Conservation (phyloP, 2,329 filamentous ascomycete genomes). For the Penicillium sp. region DNA sequence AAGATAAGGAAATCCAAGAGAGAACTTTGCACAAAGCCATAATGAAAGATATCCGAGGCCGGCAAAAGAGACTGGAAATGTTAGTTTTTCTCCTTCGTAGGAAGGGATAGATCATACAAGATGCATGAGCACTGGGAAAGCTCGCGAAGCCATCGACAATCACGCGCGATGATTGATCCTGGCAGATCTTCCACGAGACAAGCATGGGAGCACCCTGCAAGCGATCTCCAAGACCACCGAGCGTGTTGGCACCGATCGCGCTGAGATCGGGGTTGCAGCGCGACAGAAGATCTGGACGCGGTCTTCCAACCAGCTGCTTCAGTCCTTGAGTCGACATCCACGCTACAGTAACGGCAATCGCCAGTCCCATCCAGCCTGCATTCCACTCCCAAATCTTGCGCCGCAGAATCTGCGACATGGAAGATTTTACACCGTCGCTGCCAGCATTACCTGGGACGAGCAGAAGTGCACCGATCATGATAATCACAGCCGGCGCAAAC, state of each 20-base stretch:
- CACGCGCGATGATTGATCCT: conserved; percentile 51
- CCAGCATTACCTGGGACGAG: conserved; percentile 68
- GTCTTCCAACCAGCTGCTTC: conserved; percentile 67
- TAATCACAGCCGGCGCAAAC: conserved; percentile 59
- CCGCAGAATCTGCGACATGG: conserved; percentile 62
- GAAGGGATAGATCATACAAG: conserved; percentile 41
- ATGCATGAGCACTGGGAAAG: conserved; percentile 73
- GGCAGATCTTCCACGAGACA: conserved; percentile 72
- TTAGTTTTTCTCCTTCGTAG: neutral
- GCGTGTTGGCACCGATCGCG: conserved; percentile 54
- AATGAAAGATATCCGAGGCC: conserved; percentile 81
- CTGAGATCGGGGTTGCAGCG: conserved; percentile 70
- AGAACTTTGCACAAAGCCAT: conserved; percentile 64
- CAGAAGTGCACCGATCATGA: conserved; percentile 61
- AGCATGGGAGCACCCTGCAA: conserved; percentile 57
- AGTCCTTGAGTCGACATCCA: conserved; percentile 80
- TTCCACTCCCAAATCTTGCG: conserved; percentile 90
- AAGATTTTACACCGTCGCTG: conserved; percentile 40
- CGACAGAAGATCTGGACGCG: conserved; percentile 58
- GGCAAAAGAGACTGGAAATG: conserved; percentile 56
- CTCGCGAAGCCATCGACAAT: conserved; percentile 78
- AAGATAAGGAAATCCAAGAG: conserved; percentile 44
- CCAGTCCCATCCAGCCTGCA: conserved; percentile 75
- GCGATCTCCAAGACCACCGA: conserved; percentile 55
- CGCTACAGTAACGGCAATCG: conserved; percentile 61